Percentiles rank a stretch among this genome's conserved stretches.
Conservation (phyloP, 2,329 filamentous ascomycete species). For the Cladosporium sp. region DNA sequence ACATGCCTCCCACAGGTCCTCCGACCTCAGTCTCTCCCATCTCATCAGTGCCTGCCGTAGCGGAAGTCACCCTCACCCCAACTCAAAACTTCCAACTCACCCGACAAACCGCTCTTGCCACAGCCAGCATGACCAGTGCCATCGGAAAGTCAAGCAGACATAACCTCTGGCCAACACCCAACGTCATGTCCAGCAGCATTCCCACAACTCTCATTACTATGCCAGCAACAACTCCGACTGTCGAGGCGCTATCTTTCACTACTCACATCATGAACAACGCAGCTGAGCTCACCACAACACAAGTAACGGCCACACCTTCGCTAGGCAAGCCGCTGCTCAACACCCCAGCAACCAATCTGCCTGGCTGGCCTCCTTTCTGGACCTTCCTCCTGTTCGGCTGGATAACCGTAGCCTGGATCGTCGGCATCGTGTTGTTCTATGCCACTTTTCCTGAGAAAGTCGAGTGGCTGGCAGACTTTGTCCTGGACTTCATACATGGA, state of each 20-base stretch:
- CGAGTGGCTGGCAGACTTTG: not conserved
- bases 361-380: constrained; percentile 9
- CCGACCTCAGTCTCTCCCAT: not conserved
- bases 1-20: not conserved
- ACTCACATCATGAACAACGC: too few species aligned
- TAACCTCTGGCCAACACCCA: not conserved
- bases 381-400: constrained; percentile 17
- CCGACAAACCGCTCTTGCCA: too few species aligned
- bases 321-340: not conserved
- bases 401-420: constrained; percentile 8
- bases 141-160: not conserved
- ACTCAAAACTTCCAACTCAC: not conserved
- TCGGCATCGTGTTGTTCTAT: constrained; percentile 19
- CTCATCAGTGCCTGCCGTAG: not conserved
- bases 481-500: not conserved
- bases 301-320: not conserved
- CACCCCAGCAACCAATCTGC: not conserved
- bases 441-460: constrained; percentile 20
- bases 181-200: not conserved
- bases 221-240: not conserved
- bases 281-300: too few species aligned
- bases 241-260: too few species aligned
- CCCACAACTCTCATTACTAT: not conserved
- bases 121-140: too few species aligned
- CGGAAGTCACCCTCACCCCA: not conserved